phyloP scores from a whole-genome alignment of 345 rosid genomes.

The Cardamine chenopodiifolia region DNA sequence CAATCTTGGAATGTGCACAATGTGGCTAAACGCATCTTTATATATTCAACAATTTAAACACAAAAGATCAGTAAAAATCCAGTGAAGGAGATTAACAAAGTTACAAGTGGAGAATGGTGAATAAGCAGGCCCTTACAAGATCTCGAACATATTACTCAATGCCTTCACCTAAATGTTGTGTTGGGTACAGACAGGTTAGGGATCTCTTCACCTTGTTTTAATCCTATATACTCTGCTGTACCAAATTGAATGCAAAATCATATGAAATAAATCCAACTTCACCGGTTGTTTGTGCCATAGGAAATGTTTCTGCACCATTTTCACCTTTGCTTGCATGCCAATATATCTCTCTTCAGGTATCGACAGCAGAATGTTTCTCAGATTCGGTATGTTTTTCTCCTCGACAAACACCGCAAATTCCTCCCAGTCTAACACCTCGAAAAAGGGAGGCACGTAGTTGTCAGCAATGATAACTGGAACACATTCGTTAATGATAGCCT shows the following conservation, averaged over 20 bases:
- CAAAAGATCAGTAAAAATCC: not conserved
- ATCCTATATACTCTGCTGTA: conserved; percentile 61
- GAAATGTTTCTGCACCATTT: conserved; percentile 79
- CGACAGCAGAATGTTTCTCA: conserved; percentile 64
- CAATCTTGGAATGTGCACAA: no score
- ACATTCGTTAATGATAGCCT: conserved; percentile 74
- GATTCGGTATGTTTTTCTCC: conserved; percentile 70
- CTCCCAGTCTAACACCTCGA: conserved; percentile 83
- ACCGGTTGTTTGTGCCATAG: conserved; percentile 79
- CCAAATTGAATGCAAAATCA: conserved; percentile 88
- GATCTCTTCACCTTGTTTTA: conserved; percentile 42
- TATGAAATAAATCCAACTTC: conserved; percentile 77
- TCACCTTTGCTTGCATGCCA: conserved; percentile 65
- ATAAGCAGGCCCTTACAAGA: not conserved
- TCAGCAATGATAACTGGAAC: conserved; percentile 89
- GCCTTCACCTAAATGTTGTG: not conserved
- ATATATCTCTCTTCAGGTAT: conserved; percentile 69
- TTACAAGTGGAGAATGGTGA: not conserved
- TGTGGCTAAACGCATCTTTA: not conserved
- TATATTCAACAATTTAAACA: not conserved
- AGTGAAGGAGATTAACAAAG: not conserved
- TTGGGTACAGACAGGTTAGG: not conserved
- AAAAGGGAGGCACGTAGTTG: conserved; percentile 86
- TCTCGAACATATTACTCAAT: not conserved
- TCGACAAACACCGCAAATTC: conserved; percentile 71